Base-by-base conservation (phyloP, 2,329 filamentous ascomycete species). In the Fusarium avenaceum region DNA sequence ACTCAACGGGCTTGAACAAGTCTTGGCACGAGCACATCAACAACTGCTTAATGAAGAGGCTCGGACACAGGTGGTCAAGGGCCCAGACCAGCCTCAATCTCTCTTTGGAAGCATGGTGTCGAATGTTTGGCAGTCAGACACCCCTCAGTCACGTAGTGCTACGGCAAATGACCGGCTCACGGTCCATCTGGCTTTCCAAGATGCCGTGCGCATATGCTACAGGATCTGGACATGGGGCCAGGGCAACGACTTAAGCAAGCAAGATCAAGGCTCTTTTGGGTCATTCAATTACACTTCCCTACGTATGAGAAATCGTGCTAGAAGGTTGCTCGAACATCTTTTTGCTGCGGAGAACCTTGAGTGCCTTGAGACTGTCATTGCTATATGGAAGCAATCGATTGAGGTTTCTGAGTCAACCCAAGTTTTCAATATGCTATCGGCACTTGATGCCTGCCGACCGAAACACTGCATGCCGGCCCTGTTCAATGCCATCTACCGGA, bases 81-180 rank as follows among this genome's bases (percentile, higher is more conserved):
- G 89, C 62, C 92, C 93, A 22, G 92, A 96, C 74, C 92, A 93
- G 70, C 88, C 90, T 15, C 92, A 94, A 75, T 90, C 93, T 7
- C 95, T 97, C 76, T 97, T 98, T 74, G 94, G 94, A 44, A 97
- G 93, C 71, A 97, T 97, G 88, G 92, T 97, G 2, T 96, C 94
- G 1, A 93, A 93, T 2, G 92, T 97, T 0, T 97, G 97, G 76
- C 87, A 93, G 38, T 88, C 91, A 1, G 94, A 97, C 61, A 84
- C 87, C 1, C 89, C 87, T 3, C 92, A 94, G 63, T 86, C 89
- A n/a, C 89, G 94, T 48, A 93, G 90, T 61, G 89, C 90, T 9
- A 94, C 92, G n/a, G 94, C 94, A 10, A 99, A 98, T 74, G 95
- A 96, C 72, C 89, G 95, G 45, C 84, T 99, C 22, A 98, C 96